phyloP scores from a whole-genome alignment of 2,329 filamentous ascomycete species.

The Exophiala spinifera region DNA sequence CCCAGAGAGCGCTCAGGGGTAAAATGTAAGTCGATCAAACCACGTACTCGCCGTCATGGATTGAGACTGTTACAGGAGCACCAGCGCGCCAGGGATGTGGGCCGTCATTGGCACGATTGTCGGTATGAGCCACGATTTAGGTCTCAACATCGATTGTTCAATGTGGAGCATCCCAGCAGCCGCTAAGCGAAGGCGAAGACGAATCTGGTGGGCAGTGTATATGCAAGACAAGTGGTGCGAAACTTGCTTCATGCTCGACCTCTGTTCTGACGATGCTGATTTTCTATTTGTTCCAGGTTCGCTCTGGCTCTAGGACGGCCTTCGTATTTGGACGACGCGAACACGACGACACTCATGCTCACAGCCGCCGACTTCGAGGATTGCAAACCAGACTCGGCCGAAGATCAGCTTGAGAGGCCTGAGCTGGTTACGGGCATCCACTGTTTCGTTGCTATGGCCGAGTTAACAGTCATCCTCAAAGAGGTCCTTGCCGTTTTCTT shows the following conservation, averaged over 20 bases:
- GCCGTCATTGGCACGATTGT: slow-evolving; percentile 12
- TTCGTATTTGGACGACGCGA: slow-evolving; percentile 11
- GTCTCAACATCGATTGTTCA: slow-evolving; percentile 14
- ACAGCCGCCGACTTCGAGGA: slow-evolving; percentile 14
- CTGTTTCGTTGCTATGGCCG: slow-evolving; percentile 17
- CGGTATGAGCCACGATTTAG: slow-evolving; percentile 15
- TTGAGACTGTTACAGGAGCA: slow-evolving; percentile 9
- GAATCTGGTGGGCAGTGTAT: slow-evolving; percentile 15
- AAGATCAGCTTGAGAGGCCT: not conserved
- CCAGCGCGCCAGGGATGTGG: slow-evolving; percentile 15
- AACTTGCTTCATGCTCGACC: not conserved
- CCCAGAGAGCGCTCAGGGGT: slow-evolving; percentile 12
- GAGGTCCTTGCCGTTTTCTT: slow-evolving; percentile 16
- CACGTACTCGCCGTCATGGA: not conserved
- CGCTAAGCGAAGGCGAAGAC: slow-evolving; percentile 6
- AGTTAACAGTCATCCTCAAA: slow-evolving; percentile 13
- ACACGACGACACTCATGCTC: slow-evolving; percentile 15
- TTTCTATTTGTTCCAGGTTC: slow-evolving; percentile 6
- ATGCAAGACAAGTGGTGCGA: slow-evolving; percentile 18
- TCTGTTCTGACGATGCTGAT: not conserved
- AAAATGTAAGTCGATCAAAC: slow-evolving; percentile 8
- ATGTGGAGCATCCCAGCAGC: slow-evolving; percentile 12
- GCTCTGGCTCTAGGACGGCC: slow-evolving; percentile 17
- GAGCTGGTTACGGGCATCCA: slow-evolving; percentile 16
- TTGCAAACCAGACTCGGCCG: not conserved